phyloP scores from a whole-genome alignment of 768 basidiomycete genomes.

The Hirschioporus abietinus region DNA sequence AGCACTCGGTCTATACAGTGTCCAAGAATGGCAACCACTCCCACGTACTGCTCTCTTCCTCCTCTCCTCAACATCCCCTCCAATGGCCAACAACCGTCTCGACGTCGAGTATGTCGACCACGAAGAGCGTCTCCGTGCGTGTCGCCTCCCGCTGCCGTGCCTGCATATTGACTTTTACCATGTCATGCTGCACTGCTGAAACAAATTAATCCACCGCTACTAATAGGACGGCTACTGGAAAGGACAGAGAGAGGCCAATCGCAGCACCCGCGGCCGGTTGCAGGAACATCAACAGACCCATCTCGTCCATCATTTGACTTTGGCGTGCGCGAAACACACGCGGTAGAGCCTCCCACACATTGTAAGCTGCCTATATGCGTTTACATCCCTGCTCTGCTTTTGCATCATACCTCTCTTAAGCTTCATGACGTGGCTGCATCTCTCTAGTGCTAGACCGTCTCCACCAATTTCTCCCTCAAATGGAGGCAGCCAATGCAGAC shows the following conservation, averaged over 20 bases:
- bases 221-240: background rate
- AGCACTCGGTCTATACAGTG: background rate
- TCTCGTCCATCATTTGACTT: constrained; percentile 26
- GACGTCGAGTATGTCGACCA: background rate
- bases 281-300: background rate
- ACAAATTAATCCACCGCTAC: background rate
- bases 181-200: background rate
- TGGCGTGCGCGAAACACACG: constrained; percentile 30
- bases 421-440: background rate
- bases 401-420: constrained; percentile 2
- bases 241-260: background rate
- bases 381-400: constrained; percentile 8
- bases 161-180: background rate
- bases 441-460: constrained; percentile 58
- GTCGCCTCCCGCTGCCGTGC: background rate
- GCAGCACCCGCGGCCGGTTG: background rate
- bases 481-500: constrained; percentile 58
- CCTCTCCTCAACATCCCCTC: background rate
- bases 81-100: background rate
- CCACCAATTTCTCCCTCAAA: constrained; percentile 60
- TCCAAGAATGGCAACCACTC: background rate
- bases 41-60: constrained; percentile 1
- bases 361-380: constrained; percentile 31
- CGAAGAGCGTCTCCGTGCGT: constrained; percentile 4
- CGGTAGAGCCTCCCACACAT: constrained; percentile 40